Conservation (phyloP, 2,329 filamentous ascomycete genomes). For the Alternaria solani region DNA sequence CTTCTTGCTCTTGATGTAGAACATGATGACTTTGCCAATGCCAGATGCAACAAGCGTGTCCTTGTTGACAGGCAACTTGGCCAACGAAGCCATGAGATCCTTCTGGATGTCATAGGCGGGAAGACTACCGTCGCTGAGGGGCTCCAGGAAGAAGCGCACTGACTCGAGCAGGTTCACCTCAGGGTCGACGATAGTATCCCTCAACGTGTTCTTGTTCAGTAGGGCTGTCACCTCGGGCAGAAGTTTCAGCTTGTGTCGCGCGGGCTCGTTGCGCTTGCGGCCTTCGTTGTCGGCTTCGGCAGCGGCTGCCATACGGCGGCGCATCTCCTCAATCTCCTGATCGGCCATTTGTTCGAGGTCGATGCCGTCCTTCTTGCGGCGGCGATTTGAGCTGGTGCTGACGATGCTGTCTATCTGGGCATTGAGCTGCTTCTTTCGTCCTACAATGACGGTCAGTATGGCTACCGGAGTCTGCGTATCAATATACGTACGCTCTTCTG, state of each 20-base stretch:
- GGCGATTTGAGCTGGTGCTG: conserved; percentile 78
- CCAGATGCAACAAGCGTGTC: conserved; percentile 89
- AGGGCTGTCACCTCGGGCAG: conserved; percentile 88
- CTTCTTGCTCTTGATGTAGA: conserved; percentile 95
- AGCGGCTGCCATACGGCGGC: conserved; percentile 87
- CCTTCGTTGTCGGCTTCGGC: conserved; percentile 86
- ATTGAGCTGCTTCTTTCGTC: conserved; percentile 81
- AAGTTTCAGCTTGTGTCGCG: conserved; percentile 91
- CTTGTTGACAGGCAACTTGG: conserved; percentile 85
- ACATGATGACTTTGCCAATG: conserved; percentile 94
- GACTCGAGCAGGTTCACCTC: conserved; percentile 95
- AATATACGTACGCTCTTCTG: conserved; percentile 74
- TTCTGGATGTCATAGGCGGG: conserved; percentile 98
- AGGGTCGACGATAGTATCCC: conserved; percentile 85
- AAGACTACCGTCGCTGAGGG: conserved; percentile 89
- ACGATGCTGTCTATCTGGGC: conserved; percentile 86
- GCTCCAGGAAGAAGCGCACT: conserved; percentile 96
- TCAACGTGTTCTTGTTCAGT: conserved; percentile 87
- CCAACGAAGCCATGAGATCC: conserved; percentile 84
- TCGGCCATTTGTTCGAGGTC: conserved; percentile 92
- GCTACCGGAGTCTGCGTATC: not conserved
- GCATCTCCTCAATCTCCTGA: conserved; percentile 86
- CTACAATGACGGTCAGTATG: conserved; percentile 48
- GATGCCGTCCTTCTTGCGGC: conserved; percentile 85
- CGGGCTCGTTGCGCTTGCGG: conserved; percentile 79